A percentile compares a stretch with the other conserved stretches of the same genome.
Evolutionary conservation across 495 filamentous ascomycete genomes (phyloP).

Genomic region (Aspergillus taichungensis): DNA sequence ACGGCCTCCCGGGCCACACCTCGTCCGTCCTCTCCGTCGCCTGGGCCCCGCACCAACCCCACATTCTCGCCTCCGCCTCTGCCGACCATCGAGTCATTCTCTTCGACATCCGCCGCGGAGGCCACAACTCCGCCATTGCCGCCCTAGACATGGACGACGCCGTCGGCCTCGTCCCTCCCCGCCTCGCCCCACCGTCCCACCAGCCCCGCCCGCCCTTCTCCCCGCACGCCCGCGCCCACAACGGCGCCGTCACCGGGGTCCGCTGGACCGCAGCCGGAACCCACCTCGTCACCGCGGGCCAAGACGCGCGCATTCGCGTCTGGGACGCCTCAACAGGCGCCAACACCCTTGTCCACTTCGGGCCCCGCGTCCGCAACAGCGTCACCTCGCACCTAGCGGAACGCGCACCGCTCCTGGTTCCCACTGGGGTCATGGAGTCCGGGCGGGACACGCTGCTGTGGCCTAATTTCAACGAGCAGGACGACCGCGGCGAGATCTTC

Average conservation of each 20-base stretch:
- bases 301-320: slow-evolving; percentile 72
- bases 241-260: slow-evolving; percentile 70
- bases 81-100: slow-evolving; percentile 70
- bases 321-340: slow-evolving; percentile 73
- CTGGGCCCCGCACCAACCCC: slow-evolving; percentile 71
- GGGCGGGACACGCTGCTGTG: slow-evolving; percentile 61
- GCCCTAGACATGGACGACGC: slow-evolving; percentile 74
- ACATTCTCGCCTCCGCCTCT: slow-evolving; percentile 70
- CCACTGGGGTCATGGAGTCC: slow-evolving; percentile 37
- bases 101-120: slow-evolving; percentile 76
- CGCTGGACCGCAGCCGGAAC: slow-evolving; percentile 72
- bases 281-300: slow-evolving; percentile 67
- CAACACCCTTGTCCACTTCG: slow-evolving; percentile 78
- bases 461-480: slow-evolving; percentile 57
- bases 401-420: slow-evolving; percentile 52
- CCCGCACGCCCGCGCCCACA: slow-evolving; percentile 53
- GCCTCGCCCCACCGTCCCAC: slow-evolving; percentile 16
- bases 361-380: slow-evolving; percentile 63
- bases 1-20: slow-evolving; percentile 66
- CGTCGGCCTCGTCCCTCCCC: slow-evolving; percentile 43
- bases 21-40: slow-evolving; percentile 62
- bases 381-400: slow-evolving; percentile 47
- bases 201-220: slow-evolving; percentile 38
- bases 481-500: slow-evolving; percentile 54
- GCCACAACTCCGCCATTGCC: slow-evolving; percentile 51